These are phyloP conservation scores for Aureobasidium sp. DNA, from an alignment of 2,329 filamentous ascomycete genomes.

Conservation along the genomic window DNA sequence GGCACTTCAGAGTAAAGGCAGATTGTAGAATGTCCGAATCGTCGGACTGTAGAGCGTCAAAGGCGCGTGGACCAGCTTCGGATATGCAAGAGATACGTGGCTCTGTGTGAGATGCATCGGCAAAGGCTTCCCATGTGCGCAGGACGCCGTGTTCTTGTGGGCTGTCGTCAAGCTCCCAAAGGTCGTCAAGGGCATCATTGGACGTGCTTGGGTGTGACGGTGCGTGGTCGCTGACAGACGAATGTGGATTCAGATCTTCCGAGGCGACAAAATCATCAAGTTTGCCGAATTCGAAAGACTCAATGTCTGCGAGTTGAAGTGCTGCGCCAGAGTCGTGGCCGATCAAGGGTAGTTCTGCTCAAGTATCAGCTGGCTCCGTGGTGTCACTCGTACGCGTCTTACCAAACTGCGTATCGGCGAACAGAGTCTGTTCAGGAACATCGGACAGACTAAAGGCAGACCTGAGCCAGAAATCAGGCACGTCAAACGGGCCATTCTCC, in stretches of 20 bases:
- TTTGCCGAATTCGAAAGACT: conserved; percentile 34
- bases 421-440: conserved; percentile 11
- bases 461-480: conserved; percentile 22
- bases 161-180: conserved; percentile 35
- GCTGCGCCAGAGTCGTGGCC: conserved; percentile 14
- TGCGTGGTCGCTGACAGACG: neutral
- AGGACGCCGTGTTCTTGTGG: conserved; percentile 35
- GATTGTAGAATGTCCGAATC: conserved; percentile 35
- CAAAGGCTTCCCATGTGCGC: conserved; percentile 65
- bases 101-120: conserved; percentile 35
- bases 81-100: conserved; percentile 49
- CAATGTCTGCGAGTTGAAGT: conserved; percentile 31
- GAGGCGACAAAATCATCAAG: conserved; percentile 30
- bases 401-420: conserved; percentile 12
- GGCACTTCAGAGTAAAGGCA: conserved; percentile 40
- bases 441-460: conserved; percentile 9
- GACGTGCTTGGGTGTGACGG: neutral
- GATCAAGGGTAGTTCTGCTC: conserved; percentile 16
- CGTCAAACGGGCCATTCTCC: conserved; percentile 21
- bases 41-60: conserved; percentile 51
- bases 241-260: conserved; percentile 2
- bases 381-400: neutral
- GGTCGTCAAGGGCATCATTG: conserved; percentile 26
- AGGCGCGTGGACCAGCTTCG: conserved; percentile 59
- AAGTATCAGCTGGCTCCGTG: neutral